Evolutionary conservation across 805 yeast species (phyloP).

Genomic region (Wickerhamomyces bisporus): DNA sequence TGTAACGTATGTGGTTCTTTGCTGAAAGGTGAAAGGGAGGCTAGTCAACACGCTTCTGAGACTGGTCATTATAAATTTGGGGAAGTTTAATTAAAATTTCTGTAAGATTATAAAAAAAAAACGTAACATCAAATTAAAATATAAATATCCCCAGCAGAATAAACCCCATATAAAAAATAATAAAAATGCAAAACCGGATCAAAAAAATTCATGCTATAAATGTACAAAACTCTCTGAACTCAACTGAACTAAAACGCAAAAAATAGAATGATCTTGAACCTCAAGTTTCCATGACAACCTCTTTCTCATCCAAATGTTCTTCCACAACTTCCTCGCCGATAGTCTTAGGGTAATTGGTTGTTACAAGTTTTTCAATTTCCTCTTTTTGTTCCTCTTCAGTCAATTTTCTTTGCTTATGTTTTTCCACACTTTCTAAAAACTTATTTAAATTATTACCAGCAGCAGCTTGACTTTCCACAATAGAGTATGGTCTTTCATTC

Average conservation of each 20-base stretch:
- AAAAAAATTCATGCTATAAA: no score
- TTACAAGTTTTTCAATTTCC: slow-evolving; percentile 26
- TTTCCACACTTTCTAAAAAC: slow-evolving; percentile 59
- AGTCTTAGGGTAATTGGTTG: slow-evolving; percentile 23
- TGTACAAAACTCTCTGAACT: background rate
- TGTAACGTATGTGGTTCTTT: slow-evolving; percentile 51
- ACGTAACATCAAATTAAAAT: no score
- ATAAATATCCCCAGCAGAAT: no score
- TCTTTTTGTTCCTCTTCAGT: slow-evolving; percentile 42
- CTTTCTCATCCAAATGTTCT: slow-evolving; percentile 16
- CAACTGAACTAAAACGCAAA: background rate
- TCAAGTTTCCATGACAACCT: slow-evolving; percentile 18
- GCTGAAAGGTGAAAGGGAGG: slow-evolving; percentile 60
- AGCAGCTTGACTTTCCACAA: slow-evolving; percentile 87
- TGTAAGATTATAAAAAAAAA: no score
- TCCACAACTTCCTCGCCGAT: slow-evolving; percentile 21
- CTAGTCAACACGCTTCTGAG: slow-evolving; percentile 54
- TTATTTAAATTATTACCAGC: slow-evolving; percentile 70
- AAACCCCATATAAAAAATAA: no score
- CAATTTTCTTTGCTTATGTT: slow-evolving; percentile 47
- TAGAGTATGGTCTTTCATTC: slow-evolving; percentile 76
- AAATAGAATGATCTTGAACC: no score
- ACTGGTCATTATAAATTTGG: slow-evolving; percentile 63
- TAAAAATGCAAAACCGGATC: no score
- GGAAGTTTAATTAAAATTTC: slow-evolving; percentile 30